These are phyloP conservation scores for Krasilnikovozyma curviuscula DNA, from an alignment of 768 basidiomycete genomes.

Conservation along the genomic window DNA sequence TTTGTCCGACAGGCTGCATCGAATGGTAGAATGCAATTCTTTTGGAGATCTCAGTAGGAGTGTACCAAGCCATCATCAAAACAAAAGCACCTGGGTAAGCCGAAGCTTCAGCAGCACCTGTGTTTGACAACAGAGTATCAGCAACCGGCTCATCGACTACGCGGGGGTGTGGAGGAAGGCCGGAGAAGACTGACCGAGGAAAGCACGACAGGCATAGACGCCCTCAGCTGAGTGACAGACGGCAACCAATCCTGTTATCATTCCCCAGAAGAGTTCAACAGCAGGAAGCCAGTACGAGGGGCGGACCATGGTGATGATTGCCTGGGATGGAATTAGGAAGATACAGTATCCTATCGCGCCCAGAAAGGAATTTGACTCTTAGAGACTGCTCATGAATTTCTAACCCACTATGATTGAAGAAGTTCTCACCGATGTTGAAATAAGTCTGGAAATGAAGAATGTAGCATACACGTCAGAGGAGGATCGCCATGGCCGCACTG, in stretches of 20 bases:
- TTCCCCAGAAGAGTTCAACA: slow-evolving; percentile 13
- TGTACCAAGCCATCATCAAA: slow-evolving; percentile 17
- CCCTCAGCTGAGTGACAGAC: slow-evolving; percentile 2
- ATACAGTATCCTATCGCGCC: not conserved
- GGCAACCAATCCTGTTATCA: slow-evolving; percentile 11
- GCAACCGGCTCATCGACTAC: too few relatives aligned
- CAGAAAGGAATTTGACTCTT: too few relatives aligned
- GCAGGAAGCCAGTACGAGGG: slow-evolving; percentile 11
- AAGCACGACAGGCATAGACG: slow-evolving; percentile 9
- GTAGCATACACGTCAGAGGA: too few relatives aligned
- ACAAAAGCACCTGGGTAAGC: slow-evolving; percentile 14
- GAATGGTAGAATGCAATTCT: slow-evolving; percentile 21
- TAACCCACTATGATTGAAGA: too few relatives aligned
- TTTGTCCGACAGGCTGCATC: slow-evolving; percentile 12
- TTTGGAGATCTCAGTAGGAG: slow-evolving; percentile 19
- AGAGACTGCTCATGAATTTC: too few relatives aligned
- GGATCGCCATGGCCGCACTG: too few relatives aligned
- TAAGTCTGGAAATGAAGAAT: too few relatives aligned
- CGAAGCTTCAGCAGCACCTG: too few relatives aligned
- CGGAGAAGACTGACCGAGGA: slow-evolving; percentile 10
- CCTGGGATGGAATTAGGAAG: slow-evolving; percentile 8
- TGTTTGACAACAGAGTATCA: too few relatives aligned
- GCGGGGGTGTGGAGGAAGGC: too few relatives aligned
- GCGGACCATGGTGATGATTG: slow-evolving; percentile 13
- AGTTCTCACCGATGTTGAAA: too few relatives aligned